Evolutionary conservation across 768 basidiomycete genomes (phyloP).

Genomic region (Mycena alexandri): DNA sequence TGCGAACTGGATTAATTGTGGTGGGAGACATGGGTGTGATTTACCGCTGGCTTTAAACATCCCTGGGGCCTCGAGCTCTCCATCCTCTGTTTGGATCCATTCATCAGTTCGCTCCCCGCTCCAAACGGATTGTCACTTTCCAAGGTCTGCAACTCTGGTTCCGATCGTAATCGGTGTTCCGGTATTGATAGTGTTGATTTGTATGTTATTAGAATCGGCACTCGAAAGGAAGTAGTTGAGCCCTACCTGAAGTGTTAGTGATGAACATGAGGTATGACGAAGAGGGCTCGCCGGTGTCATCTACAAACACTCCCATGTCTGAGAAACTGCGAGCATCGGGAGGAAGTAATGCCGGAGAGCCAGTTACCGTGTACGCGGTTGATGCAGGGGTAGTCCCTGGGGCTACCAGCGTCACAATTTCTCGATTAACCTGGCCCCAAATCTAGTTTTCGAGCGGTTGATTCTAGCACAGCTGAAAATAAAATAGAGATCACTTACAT

Average conservation of each 20-base stretch:
- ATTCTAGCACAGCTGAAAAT: no score
- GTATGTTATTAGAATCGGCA: slow-evolving; percentile 38
- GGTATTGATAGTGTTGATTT: slow-evolving; percentile 31
- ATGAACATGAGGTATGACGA: background rate
- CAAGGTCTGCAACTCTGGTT: slow-evolving; percentile 24
- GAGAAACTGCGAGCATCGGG: slow-evolving; percentile 32
- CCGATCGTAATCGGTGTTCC: slow-evolving; percentile 27
- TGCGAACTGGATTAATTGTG: background rate
- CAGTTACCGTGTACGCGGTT: slow-evolving; percentile 30
- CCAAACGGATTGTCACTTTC: background rate
- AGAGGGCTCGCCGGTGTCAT: slow-evolving; percentile 19
- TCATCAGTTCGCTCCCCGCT: no score
- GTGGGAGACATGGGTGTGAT: background rate
- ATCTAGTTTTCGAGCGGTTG: slow-evolving; percentile 15
- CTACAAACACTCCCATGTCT: slow-evolving; percentile 37
- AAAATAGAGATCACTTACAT: slow-evolving; percentile 23
- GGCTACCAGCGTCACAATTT: slow-evolving; percentile 30
- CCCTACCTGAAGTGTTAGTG: background rate
- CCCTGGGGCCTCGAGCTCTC: slow-evolving; percentile 19
- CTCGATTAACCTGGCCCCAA: slow-evolving; percentile 34
- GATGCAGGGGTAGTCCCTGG: slow-evolving; percentile 20
- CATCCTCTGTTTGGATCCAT: background rate
- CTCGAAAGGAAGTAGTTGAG: slow-evolving; percentile 32
- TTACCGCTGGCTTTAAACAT: slow-evolving; percentile 24
- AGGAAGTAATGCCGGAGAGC: slow-evolving; percentile 29